phyloP scores from a whole-genome alignment of 2,329 filamentous ascomycete genomes.

The Fusarium longipes region DNA sequence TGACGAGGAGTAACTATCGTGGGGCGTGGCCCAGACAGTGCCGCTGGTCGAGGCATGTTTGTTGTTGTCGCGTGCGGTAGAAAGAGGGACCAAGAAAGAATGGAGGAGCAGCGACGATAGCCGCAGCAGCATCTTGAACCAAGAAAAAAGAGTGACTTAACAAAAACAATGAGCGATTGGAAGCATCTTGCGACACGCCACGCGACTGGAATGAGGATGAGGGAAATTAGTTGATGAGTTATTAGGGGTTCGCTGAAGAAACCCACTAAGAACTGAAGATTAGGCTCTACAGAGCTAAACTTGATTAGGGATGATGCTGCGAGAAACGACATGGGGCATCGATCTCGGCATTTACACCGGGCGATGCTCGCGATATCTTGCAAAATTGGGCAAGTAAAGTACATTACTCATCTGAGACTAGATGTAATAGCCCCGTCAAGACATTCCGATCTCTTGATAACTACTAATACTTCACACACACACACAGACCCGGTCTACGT shows the following conservation, averaged over 20 bases:
- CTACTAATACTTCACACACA: not conserved
- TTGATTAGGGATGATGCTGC: conserved; percentile 27
- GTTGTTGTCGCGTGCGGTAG: conserved; percentile 9
- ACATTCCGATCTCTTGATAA: not conserved
- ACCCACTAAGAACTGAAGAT: conserved; percentile 5
- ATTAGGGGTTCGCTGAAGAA: conserved; percentile 22
- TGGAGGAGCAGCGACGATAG: conserved; percentile 20
- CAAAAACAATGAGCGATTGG: conserved; percentile 30
- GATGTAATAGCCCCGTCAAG: fast-evolving
- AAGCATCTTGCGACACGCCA: conserved; percentile 40
- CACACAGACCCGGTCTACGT: conserved; percentile 6
- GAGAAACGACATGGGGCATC: conserved; percentile 19
- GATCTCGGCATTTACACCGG: not conserved
- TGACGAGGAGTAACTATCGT: conserved; percentile 68
- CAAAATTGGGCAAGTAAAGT: not conserved
- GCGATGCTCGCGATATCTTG: not conserved
- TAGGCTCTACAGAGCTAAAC: conserved; percentile 3
- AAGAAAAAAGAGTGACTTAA: conserved; percentile 4
- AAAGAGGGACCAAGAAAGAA: conserved; percentile 18
- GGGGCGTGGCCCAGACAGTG: conserved; percentile 60
- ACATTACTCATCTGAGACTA: not conserved
- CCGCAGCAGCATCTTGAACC: conserved; percentile 24
- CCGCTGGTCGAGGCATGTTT: conserved; percentile 15
- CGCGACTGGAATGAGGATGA: conserved; percentile 1
- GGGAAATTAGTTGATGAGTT: not conserved